Base-by-base conservation (phyloP, 164 flowering plant species). In the Sedum album region DNA sequence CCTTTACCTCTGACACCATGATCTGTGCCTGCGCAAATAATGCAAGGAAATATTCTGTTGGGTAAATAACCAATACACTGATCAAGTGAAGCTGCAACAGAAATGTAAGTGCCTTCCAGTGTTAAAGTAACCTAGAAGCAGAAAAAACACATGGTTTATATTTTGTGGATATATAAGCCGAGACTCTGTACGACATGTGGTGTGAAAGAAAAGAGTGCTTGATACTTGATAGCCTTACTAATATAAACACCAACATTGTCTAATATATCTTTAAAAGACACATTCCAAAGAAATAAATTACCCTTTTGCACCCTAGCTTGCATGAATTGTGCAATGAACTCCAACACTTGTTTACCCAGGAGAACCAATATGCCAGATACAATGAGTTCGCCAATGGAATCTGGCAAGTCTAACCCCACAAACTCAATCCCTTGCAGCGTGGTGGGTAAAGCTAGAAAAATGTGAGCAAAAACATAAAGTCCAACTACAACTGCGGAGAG, bases 1-100 rank as follows among this genome's bases (percentile, higher is more conserved):
- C 98, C 98, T 72, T 81, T 93, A 66, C 97, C 98, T 81, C 89
- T 91, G 67, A 93, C 76, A 69, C 98, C 98, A 82, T 93, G 98
- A 77, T 93, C 98, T 71, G 85, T 84, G 31, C 91, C 97, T 93
- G 70, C 46, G 69, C 30, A 53, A 5, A 44, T 26, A 48, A 62
- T 6, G 39, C 25, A 44, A 67, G 42, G 49, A 35, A n/a, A 9
- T 72, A 33, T 2, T 26, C 8, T 9, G 9, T n/a, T n/a, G n/a
- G n/a, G n/a, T 51, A 51, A 51, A 26, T 51, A 51, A 23, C 4
- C 28, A 51, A 51, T n/a, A 23, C 21, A 26, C 13, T 51, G 26
- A 51, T 51, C n/a, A 5, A 5, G 28, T 51, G 57, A 51, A 51
- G 21, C 57, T 51, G 6, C 28, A 21, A 2, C 57, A 20, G 26